Base-by-base conservation (phyloP, 1,139 yeast species). In the Kodamaea ohmeri region DNA sequence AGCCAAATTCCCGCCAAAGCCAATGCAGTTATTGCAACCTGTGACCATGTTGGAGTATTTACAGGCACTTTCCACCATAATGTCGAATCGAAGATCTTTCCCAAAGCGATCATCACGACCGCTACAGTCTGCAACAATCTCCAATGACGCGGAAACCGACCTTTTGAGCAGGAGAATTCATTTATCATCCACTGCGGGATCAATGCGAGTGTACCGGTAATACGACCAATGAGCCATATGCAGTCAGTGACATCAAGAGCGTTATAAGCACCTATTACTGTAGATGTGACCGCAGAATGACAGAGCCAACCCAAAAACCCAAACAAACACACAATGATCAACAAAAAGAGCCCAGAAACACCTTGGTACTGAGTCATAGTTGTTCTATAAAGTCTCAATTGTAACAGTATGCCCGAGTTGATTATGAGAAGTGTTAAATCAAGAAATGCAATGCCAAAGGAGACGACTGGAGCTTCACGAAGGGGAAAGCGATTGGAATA, bases 181-280 rank as follows among this genome's bases (percentile, higher is more conserved):
- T 62, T 62, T 50, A 62, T 50, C 27, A 52, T 42, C 4, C 60
- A 35, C 35, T 66, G 70, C 1, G 73, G 71, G 3, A 53, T 14
- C 7, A 51, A 43, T 32, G 49, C 48, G 6, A 55, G 20, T 7
- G 48, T 19, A 13, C 41, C 45, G 1, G 50, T 22, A 12, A 50
- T 24, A 29, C 53, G 53, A n/a, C 52, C 44, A 0, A 51, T 28
- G 2, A 59, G 34, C 70, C 70, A 65, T 1, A 60, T 6, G 25
- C 40, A 53, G 27, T 63, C 69, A 3, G 58, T 45, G 6, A 55
- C 14, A 41, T 67, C 73, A 8, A 67, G 44, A 6, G 43, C 28
- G 18, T 39, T 39, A 32, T 16, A 28, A 3, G 39, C 32, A 11
- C 41, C 41, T 1, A 31, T 28, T 2, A n/a, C 8, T 8, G 14